phyloP scores from a whole-genome alignment of 2,329 filamentous ascomycete genomes.

The Nothomitra cinnamomea region DNA sequence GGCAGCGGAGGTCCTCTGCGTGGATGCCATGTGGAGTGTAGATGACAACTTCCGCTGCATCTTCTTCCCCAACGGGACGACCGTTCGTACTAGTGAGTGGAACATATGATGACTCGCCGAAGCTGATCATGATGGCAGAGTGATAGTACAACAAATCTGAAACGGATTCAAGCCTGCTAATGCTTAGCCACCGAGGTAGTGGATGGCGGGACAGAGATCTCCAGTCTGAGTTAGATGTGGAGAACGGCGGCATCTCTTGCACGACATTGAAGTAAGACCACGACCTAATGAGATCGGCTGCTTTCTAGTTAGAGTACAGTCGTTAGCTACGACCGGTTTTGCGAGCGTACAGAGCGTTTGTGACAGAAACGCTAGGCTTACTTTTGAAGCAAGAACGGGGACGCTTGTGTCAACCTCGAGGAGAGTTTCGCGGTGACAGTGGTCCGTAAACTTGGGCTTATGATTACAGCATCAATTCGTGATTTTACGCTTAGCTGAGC shows the following conservation, averaged over 20 bases:
- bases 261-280: constrained; percentile 45
- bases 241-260: constrained; percentile 30
- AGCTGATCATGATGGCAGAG: constrained; percentile 41
- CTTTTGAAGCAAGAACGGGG: constrained; percentile 40
- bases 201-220: constrained; percentile 24
- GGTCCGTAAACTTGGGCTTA: constrained; percentile 51
- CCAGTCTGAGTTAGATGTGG: constrained; percentile 25
- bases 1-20: constrained; percentile 25
- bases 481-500: constrained; percentile 14
- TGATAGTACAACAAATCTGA: constrained; percentile 43
- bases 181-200: constrained; percentile 43
- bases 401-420: constrained; percentile 34
- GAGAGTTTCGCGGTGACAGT: constrained; percentile 46
- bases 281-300: constrained; percentile 35
- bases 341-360: neutral
- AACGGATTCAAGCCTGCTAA: constrained; percentile 37
- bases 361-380: constrained; percentile 9
- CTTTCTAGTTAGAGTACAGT: constrained; percentile 28
- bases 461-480: constrained; percentile 39
- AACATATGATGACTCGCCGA: constrained; percentile 22
- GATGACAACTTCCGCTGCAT: constrained; percentile 31
- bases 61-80: constrained; percentile 19
- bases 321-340: neutral
- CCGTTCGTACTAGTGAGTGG: constrained; percentile 11
- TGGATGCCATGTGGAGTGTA: constrained; percentile 49